These are phyloP conservation scores for Zea mays DNA, from an alignment of 176 grass and related monocot species.

Conservation along the genomic window DNA sequence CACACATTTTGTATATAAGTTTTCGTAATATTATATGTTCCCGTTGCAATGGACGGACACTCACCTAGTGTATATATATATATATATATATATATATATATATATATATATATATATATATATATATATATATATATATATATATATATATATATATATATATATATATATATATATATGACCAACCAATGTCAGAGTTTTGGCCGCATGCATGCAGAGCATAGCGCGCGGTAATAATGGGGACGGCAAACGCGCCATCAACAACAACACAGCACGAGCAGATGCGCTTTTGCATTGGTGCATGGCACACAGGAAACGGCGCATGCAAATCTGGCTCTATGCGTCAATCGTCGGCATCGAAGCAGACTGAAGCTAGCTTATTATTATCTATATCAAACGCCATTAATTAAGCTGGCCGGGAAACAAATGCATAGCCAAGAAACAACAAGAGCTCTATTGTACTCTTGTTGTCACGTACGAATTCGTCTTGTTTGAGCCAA, in stretches of 20 bases:
- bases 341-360: slow-evolving; percentile 29
- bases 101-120: no score
- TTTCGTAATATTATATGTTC: no score
- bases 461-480: background rate
- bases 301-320: slow-evolving; percentile 1
- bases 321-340: background rate
- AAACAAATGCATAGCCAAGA: slow-evolving; percentile 39
- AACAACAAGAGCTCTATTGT: slow-evolving; percentile 22
- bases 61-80: no score
- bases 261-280: background rate
- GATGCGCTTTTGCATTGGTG: slow-evolving; percentile 18
- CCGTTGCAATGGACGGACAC: no score
- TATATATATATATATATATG: background rate
- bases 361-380: slow-evolving; percentile 4
- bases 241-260: background rate
- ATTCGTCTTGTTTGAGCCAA: background rate
- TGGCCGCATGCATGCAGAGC: background rate
- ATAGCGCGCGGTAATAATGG: background rate
- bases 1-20: no score
- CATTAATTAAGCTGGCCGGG: background rate
- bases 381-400: background rate
- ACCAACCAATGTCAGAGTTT: background rate
- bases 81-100: no score
- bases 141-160: no score
- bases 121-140: no score